Percentiles rank a stretch among this genome's conserved stretches.
These are phyloP conservation scores for Cercospora zeae-maydis DNA, from an alignment of 2,329 filamentous ascomycete species.

Conservation along the genomic window DNA sequence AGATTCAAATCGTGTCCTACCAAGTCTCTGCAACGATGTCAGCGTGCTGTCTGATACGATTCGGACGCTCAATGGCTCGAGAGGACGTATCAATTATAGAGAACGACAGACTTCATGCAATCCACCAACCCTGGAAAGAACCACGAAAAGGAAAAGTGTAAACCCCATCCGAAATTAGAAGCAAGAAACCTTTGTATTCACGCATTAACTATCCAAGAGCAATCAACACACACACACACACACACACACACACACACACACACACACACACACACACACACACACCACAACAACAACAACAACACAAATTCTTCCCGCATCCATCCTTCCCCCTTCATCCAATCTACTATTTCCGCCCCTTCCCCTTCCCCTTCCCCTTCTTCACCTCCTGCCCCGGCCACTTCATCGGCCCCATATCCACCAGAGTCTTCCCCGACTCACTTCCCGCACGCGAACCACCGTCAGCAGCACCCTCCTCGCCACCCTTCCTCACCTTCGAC, in stretches of 20 bases:
- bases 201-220: neutral
- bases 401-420: neutral
- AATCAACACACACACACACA: neutral
- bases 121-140: neutral
- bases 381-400: constrained; percentile 9
- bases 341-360: neutral
- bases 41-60: too few relatives aligned
- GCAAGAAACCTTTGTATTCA: neutral
- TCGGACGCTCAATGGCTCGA: neutral
- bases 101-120: neutral
- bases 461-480: neutral
- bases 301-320: neutral
- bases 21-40: too few relatives aligned
- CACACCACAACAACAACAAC: neutral
- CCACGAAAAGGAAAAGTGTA: neutral
- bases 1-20: too few relatives aligned
- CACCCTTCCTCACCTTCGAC: constrained; percentile 5
- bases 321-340: neutral
- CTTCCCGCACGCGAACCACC: neutral
- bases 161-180: neutral
- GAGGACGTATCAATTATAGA: neutral
- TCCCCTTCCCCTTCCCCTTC: neutral
- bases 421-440: neutral
- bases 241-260: neutral
- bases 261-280: neutral